Evolutionary conservation across 768 basidiomycete genomes (phyloP).

Genomic region (Lentinula sp.): DNA sequence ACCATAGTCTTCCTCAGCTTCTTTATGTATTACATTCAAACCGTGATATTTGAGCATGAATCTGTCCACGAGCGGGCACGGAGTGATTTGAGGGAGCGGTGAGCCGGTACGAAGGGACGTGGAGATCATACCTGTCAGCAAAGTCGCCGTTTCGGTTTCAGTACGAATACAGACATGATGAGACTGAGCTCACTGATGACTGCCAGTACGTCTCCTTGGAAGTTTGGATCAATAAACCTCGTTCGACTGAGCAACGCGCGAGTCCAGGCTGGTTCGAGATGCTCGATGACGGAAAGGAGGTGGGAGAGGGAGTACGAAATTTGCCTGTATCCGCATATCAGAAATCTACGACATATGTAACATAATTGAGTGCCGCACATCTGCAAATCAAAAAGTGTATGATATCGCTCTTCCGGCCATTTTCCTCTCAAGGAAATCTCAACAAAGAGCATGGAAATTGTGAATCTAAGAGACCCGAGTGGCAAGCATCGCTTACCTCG

Average conservation of each 20-base stretch:
- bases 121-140: slow-evolving; percentile 60
- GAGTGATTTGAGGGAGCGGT: slow-evolving; percentile 83
- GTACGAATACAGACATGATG: not conserved
- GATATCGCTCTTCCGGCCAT: slow-evolving; percentile 80
- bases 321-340: slow-evolving; percentile 37
- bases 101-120: slow-evolving; percentile 66
- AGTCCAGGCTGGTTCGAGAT: slow-evolving; percentile 74
- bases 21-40: slow-evolving; percentile 61
- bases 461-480: not conserved
- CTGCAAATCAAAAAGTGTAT: slow-evolving; percentile 61
- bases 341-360: not conserved
- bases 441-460: not conserved
- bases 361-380: slow-evolving; percentile 35
- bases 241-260: slow-evolving; percentile 71
- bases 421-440: slow-evolving; percentile 71
- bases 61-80: slow-evolving; percentile 56
- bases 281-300: slow-evolving; percentile 64
- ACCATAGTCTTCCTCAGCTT: slow-evolving; percentile 70
- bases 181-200: slow-evolving; percentile 56
- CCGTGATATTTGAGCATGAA: slow-evolving; percentile 48
- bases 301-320: slow-evolving; percentile 65
- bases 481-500: slow-evolving; percentile 38
- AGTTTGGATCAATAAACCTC: slow-evolving; percentile 69
- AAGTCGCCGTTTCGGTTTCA: not conserved
- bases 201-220: slow-evolving; percentile 80